Conservation (phyloP, 441 rosid species). For the Gossypium trilobum region DNA sequence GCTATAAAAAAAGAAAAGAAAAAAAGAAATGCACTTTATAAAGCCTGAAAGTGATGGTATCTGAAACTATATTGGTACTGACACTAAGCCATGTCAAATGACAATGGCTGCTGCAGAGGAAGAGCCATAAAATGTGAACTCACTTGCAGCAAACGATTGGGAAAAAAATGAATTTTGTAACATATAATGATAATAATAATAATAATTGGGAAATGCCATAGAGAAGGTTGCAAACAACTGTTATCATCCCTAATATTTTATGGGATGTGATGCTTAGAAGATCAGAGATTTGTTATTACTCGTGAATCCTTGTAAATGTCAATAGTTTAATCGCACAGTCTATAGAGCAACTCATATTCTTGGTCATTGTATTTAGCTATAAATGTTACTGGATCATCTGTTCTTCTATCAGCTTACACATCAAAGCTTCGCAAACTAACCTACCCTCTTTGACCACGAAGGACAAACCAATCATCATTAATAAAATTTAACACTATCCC, state of each 20-base stretch:
- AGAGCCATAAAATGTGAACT: slow-evolving; percentile 6
- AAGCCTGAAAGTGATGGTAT: not conserved
- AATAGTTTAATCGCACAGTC: slow-evolving; percentile 6
- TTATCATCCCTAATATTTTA: not conserved
- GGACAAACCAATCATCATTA: not conserved
- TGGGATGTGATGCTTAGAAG: slow-evolving; percentile 10
- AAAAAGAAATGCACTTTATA: not conserved
- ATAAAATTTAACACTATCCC: too few species aligned
- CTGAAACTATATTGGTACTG: not conserved
- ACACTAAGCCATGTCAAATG: not conserved
- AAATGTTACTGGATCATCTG: not conserved
- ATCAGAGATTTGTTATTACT: not conserved
- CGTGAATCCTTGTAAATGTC: slow-evolving; percentile 27
- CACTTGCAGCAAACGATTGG: not conserved
- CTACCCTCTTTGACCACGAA: not conserved
- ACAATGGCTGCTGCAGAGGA: not conserved
- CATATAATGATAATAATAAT: not conserved
- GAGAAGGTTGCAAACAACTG: not conserved
- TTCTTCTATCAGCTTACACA: not conserved
- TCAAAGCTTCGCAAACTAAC: not conserved
- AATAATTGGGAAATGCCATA: not conserved
- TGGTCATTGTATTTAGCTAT: not conserved
- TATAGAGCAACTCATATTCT: not conserved
- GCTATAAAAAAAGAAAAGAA: not conserved
- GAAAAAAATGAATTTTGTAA: not conserved